A percentile compares a stretch with the other conserved stretches of the same genome.
Evolutionary conservation across 148 eudicot genomes (phyloP).

Genomic region (Fagopyrum tataricum): DNA sequence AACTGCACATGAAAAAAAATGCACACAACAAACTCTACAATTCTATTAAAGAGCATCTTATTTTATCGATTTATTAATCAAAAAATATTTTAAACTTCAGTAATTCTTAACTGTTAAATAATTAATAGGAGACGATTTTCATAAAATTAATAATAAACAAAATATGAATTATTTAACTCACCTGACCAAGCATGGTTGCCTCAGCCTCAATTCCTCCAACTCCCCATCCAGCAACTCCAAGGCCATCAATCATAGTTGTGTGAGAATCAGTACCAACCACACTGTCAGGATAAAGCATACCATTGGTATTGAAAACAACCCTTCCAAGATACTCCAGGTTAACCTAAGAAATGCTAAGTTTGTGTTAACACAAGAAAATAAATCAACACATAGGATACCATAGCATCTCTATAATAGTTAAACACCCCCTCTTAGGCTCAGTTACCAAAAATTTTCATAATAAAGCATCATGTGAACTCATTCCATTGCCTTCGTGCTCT

Average conservation of each 20-base stretch:
- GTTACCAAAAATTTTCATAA: not conserved
- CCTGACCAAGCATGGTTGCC: constrained; percentile 91
- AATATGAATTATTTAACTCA: constrained; percentile 2
- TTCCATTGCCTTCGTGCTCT: not conserved
- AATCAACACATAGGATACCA: not conserved
- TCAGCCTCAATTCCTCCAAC: constrained; percentile 98
- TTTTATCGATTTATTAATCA: not conserved
- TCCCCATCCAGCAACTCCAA: constrained; percentile 99
- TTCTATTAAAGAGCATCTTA: not conserved
- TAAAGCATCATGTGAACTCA: not conserved
- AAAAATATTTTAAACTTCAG: not conserved
- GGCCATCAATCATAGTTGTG: constrained; percentile 93
- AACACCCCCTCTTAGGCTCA: not conserved
- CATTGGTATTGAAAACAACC: constrained; percentile 80
- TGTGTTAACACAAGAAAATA: not conserved
- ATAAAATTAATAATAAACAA: not conserved
- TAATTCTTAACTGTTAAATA: not conserved
- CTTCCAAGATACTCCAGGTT: constrained; percentile 95
- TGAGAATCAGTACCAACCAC: constrained; percentile 97
- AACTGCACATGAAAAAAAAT: not conserved
- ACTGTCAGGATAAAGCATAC: constrained; percentile 85
- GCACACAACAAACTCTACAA: not conserved
- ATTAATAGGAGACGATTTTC: not conserved
- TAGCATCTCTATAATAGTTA: not conserved
- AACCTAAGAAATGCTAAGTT: constrained; percentile 35